Conservation (phyloP, 768 basidiomycete genomes). For the Kwoniella heveanensis region DNA sequence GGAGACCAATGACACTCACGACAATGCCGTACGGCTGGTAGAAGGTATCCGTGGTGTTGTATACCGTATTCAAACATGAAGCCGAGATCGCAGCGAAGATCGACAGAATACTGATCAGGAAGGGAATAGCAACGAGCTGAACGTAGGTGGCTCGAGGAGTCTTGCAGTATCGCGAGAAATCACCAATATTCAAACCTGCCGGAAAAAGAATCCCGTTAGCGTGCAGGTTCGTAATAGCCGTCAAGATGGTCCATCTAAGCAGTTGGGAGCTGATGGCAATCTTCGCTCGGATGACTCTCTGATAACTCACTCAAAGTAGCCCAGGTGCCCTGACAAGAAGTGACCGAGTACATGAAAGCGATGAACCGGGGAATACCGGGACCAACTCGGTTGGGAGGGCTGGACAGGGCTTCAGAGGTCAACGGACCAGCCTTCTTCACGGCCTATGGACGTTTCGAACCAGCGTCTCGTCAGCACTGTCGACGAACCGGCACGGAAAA, state of each 20-base stretch:
- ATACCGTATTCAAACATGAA: slow-evolving; percentile 36
- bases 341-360: slow-evolving; percentile 39
- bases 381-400: slow-evolving; percentile 29
- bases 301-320: slow-evolving; percentile 32
- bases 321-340: slow-evolving; percentile 40
- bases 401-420: slow-evolving; percentile 30
- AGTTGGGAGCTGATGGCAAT: too few relatives aligned
- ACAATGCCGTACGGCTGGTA: slow-evolving; percentile 46
- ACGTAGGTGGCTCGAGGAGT: slow-evolving; percentile 28
- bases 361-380: slow-evolving; percentile 36
- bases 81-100: slow-evolving; percentile 44
- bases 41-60: slow-evolving; percentile 27
- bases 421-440: slow-evolving; percentile 31
- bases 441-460: slow-evolving; percentile 7
- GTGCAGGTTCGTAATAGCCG: too few relatives aligned
- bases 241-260: too few relatives aligned
- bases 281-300: not conserved
- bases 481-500: too few relatives aligned
- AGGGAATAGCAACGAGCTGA: slow-evolving; percentile 45
- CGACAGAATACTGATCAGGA: slow-evolving; percentile 35
- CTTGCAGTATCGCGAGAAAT: slow-evolving; percentile 47
- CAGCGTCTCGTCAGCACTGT: not conserved
- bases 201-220: not conserved
- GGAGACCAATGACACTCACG: slow-evolving; percentile 14
- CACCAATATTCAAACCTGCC: slow-evolving; percentile 45